Conservation (phyloP, 345 rosid genomes). For the Draba incana region DNA sequence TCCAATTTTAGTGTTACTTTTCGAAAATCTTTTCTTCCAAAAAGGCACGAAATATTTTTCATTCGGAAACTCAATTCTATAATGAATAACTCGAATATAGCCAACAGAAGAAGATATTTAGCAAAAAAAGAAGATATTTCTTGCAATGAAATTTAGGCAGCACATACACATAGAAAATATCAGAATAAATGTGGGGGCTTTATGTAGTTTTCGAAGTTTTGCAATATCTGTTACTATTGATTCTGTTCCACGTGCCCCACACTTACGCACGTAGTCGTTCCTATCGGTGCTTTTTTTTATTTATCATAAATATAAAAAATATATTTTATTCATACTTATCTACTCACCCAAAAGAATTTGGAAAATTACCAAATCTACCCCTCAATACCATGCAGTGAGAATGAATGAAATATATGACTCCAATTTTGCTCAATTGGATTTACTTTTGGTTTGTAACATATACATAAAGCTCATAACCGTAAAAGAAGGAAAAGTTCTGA, state of each 20-base stretch:
- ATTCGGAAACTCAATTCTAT: background rate
- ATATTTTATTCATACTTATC: background rate
- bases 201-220: background rate
- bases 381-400: background rate
- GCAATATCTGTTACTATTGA: background rate
- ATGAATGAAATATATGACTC: background rate
- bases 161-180: background rate
- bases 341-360: background rate
- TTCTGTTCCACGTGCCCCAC: conserved; percentile 7
- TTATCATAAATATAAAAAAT: too few species aligned
- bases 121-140: too few species aligned
- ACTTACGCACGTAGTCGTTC: conserved; percentile 8
- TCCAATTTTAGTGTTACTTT: background rate
- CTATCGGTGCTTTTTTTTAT: background rate
- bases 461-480: background rate
- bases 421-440: too few species aligned
- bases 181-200: background rate
- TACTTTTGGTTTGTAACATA: background rate
- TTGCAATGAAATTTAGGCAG: background rate
- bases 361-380: background rate
- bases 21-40: background rate
- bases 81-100: too few species aligned
- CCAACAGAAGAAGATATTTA: too few species aligned
- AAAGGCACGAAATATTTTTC: background rate
- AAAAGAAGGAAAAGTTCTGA: background rate